Base-by-base conservation (phyloP, 768 basidiomycete genomes). In the Lyophyllum atratum region DNA sequence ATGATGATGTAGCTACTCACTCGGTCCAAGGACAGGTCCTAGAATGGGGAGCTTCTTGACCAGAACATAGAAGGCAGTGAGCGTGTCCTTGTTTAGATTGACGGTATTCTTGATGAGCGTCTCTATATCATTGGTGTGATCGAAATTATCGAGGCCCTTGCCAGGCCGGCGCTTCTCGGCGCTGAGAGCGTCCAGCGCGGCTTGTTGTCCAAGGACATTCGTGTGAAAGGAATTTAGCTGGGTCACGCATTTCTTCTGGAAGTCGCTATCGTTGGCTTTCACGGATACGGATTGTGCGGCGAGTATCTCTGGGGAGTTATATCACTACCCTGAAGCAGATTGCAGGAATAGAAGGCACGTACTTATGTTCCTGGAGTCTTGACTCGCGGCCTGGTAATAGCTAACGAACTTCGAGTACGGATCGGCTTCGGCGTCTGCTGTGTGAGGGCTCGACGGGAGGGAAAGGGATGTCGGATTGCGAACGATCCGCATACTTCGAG, bases 71-170 rank as follows among this genome's bases (percentile, higher is more conserved):
- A 74, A 64, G 29, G 63, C 65, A 14, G 40, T 65, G 37, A 89
- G 70, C 5, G 68, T 52, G 29, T 79, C 59, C 69, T 89, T 89
- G 71, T 73, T 64, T 29, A 69, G 50, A 63, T 86, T 80, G 64
- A 84, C 63, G 11, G 79, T 34, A 17, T 78, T 65, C 66, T 86
- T 85, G 47, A 89, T 55, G 19, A 80, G 33, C 1, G 68, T 77
- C 64, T 89, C 80, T 4, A 85, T 42, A 25, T 68, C 65, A 61
- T 78, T 72, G 26, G 63, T 66, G 4, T 49, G 44, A 65, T 87
- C 77, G 63, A 83, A 85, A 69, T 81, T 74, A 25, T 71, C 79
- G 31, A 82, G 73, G 17, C 85, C 85, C 50, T 81, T 81, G 64
- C 79, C 77, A 26, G 76, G 69, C 34, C 67, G 70, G n/a, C 67